These are phyloP conservation scores for Dunaliella primolecta DNA, from an alignment of 139 green algal genomes.

Conservation along the genomic window DNA sequence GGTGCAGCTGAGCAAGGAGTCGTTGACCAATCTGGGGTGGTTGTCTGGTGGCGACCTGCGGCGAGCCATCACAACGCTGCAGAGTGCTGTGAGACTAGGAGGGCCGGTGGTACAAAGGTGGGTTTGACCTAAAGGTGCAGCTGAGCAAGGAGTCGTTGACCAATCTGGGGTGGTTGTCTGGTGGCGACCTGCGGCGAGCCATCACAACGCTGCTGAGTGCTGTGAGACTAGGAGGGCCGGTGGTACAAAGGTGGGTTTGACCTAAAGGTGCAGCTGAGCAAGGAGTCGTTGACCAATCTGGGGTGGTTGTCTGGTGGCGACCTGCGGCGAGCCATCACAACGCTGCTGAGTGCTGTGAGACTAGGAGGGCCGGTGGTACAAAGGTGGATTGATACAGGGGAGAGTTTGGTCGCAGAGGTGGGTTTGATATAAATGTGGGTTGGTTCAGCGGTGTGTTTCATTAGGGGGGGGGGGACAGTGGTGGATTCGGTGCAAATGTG, in stretches of 20 bases:
- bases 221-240: slow-evolving; percentile 32
- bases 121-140: too few relatives aligned
- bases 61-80: slow-evolving; percentile 87
- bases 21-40: slow-evolving; percentile 53
- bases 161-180: slow-evolving; percentile 59
- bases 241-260: slow-evolving; percentile 40
- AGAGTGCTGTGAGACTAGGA: slow-evolving; percentile 62
- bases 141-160: slow-evolving; percentile 56
- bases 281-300: slow-evolving; percentile 58
- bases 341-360: slow-evolving; percentile 75
- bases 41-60: slow-evolving; percentile 84
- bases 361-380: slow-evolving; percentile 31
- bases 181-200: slow-evolving; percentile 84
- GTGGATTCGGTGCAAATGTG: too few relatives aligned
- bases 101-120: slow-evolving; percentile 36
- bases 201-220: slow-evolving; percentile 89
- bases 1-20: slow-evolving; percentile 58
- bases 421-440: slow-evolving; percentile 60
- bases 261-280: slow-evolving; percentile 62
- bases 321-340: slow-evolving; percentile 89
- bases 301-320: slow-evolving; percentile 70
- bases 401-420: slow-evolving; percentile 54
- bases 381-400: slow-evolving; percentile 54
- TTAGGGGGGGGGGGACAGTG: too few relatives aligned
- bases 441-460: too few relatives aligned